A percentile compares a stretch with the other conserved stretches of the same genome.
These are phyloP conservation scores for Candida jianshihensis DNA, from an alignment of 805 yeast genomes.

Conservation along the genomic window DNA sequence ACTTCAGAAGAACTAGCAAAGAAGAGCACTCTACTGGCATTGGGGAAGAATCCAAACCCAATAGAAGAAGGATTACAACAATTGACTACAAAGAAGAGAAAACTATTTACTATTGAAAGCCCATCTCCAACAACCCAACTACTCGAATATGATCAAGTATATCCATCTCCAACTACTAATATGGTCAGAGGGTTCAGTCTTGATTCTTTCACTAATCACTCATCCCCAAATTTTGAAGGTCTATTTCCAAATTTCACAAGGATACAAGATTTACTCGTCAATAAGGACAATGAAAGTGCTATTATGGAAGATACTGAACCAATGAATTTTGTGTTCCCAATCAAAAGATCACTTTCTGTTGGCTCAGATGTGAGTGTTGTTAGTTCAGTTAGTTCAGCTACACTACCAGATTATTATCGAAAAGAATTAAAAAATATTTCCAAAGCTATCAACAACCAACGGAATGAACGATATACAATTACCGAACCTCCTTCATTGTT, in stretches of 20 bases:
- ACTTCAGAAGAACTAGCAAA: constrained; percentile 41
- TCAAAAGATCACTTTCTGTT: constrained; percentile 13
- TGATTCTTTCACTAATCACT: constrained; percentile 13
- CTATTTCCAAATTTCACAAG: constrained; percentile 5
- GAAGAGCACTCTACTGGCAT: constrained; percentile 13
- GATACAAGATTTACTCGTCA: not conserved
- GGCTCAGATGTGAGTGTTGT: constrained; percentile 14
- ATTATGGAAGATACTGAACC: not conserved
- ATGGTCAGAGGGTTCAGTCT: constrained; percentile 20
- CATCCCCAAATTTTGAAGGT: constrained; percentile 15
- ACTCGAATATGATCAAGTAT: not conserved
- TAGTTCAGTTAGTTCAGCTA: no score
- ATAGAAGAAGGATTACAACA: not conserved
- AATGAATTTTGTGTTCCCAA: not conserved
- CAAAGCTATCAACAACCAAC: not conserved
- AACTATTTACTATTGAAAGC: no score
- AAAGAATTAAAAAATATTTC: constrained; percentile 14
- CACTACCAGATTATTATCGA: no score
- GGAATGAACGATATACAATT: not conserved
- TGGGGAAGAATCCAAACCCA: constrained; percentile 42
- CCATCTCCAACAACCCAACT: constrained; percentile 1
- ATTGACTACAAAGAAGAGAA: not conserved
- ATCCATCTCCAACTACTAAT: constrained; percentile 15
- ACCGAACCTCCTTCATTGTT: no score
- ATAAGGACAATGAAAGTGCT: not conserved